phyloP scores from a whole-genome alignment of 2,329 filamentous ascomycete species.

The Cercospora brassicicola region DNA sequence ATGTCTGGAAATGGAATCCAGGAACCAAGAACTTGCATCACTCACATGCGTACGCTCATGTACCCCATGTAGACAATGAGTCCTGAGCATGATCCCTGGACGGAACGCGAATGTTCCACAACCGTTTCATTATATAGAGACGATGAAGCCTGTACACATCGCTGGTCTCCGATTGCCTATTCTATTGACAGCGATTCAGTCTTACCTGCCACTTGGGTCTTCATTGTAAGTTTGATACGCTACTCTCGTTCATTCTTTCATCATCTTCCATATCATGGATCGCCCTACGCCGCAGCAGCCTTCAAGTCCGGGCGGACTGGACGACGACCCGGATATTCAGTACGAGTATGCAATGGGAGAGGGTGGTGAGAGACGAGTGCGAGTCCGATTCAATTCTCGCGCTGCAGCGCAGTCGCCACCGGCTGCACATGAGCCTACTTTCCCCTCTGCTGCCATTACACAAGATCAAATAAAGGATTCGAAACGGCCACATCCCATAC shows the following conservation, averaged over 20 bases:
- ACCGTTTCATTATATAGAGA: constrained; percentile 4
- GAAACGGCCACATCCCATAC: constrained; percentile 12
- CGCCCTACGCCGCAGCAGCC: neutral
- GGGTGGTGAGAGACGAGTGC: neutral
- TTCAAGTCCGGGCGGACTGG: constrained; percentile 10
- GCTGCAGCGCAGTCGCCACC: constrained; percentile 7
- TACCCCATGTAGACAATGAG: neutral
- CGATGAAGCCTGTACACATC: neutral
- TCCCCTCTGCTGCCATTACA: constrained; percentile 15
- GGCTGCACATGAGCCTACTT: neutral
- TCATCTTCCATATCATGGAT: neutral
- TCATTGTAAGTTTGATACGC: neutral
- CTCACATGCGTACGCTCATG: neutral
- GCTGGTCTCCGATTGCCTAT: neutral
- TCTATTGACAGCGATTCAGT: neutral
- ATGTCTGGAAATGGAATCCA: constrained; percentile 7
- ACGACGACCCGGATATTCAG: constrained; percentile 11
- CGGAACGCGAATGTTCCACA: neutral
- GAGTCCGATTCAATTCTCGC: constrained; percentile 14
- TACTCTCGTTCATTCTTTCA: neutral
- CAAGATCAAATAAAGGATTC: constrained; percentile 11
- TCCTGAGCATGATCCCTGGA: neutral
- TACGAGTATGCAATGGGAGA: neutral
- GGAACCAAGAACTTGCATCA: neutral
- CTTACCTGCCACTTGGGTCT: neutral